Percentiles rank a stretch among this genome's conserved stretches.
These are phyloP conservation scores for Penicillium sp. DNA, from an alignment of 2,329 filamentous ascomycete species.

Conservation along the genomic window DNA sequence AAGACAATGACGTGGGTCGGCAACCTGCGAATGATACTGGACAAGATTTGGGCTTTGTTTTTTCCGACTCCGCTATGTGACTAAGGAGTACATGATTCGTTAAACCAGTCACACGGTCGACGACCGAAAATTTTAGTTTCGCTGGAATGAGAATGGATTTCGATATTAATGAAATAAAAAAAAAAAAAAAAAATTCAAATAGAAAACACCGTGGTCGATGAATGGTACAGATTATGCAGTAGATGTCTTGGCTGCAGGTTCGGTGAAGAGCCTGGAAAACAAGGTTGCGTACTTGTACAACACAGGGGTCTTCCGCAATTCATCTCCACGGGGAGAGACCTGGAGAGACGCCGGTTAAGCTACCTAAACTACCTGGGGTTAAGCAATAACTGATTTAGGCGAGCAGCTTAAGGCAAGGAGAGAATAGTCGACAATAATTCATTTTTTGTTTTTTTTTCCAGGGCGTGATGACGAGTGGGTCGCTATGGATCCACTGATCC, in stretches of 20 bases:
- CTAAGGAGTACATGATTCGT: not conserved
- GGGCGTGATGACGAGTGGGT: constrained; percentile 1
- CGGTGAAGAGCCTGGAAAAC: not conserved
- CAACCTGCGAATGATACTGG: not conserved
- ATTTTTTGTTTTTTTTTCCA: not conserved
- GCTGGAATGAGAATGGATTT: not conserved
- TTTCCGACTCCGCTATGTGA: not conserved
- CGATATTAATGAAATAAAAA: not conserved
- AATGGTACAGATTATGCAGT: not conserved
- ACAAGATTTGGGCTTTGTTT: not conserved
- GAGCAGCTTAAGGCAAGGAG: not conserved
- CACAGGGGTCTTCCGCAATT: not conserved
- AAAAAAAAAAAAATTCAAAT: not conserved
- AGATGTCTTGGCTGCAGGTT: not conserved
- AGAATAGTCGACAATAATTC: not conserved
- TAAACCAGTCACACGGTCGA: not conserved
- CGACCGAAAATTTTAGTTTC: not conserved
- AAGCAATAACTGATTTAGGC: not conserved
- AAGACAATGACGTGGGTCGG: not conserved
- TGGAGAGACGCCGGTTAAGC: not conserved
- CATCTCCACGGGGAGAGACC: not conserved
- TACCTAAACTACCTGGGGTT: not conserved
- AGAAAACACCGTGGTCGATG: not conserved
- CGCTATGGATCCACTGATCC: constrained; percentile 10
- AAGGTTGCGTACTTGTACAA: not conserved